phyloP scores from a whole-genome alignment of 176 grass and related monocot species.

The Zoysia pacifica region DNA sequence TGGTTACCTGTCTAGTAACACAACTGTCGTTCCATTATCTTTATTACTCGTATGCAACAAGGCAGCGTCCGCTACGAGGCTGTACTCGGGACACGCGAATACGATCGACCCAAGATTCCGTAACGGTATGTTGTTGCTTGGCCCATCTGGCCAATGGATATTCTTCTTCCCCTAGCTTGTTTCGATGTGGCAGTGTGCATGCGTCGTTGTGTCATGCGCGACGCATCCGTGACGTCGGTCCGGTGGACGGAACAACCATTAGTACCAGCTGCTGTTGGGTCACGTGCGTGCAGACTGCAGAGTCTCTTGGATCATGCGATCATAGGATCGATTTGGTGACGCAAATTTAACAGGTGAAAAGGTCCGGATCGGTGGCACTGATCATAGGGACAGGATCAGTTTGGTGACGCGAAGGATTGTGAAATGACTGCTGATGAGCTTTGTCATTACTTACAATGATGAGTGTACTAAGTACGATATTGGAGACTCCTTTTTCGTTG shows the following conservation, averaged over 20 bases:
- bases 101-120: background rate
- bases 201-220: background rate
- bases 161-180: background rate
- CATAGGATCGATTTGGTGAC: too few relatives aligned
- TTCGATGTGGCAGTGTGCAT: background rate
- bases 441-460: background rate
- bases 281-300: background rate
- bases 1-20: too few relatives aligned
- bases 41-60: too few relatives aligned
- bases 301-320: background rate
- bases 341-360: too few relatives aligned
- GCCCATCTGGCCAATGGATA: background rate
- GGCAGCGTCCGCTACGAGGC: too few relatives aligned
- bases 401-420: too few relatives aligned
- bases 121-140: conserved; percentile 5
- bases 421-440: too few relatives aligned
- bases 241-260: background rate
- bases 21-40: too few relatives aligned
- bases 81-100: too few relatives aligned
- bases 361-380: too few relatives aligned
- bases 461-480: background rate
- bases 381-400: too few relatives aligned
- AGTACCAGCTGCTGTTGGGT: background rate
- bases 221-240: conserved; percentile 34
- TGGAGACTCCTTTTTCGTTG: background rate